Conservation (phyloP, 768 basidiomycete genomes). For the Hemileccinum impolitum region DNA sequence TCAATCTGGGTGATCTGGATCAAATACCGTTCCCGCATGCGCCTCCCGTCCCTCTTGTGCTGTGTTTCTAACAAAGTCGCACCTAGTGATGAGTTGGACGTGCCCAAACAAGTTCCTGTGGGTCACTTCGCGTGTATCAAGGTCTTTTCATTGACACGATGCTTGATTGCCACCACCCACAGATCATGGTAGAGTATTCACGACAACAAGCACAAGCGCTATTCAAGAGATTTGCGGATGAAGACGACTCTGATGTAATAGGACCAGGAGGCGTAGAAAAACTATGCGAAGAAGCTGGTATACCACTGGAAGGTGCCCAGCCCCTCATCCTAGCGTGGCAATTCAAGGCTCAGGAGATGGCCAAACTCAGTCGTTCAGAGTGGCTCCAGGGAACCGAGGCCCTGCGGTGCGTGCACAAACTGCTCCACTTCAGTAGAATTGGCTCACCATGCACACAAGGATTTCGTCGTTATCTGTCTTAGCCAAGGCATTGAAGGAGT, state of each 20-base stretch:
- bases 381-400: constrained; percentile 59
- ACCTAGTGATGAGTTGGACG: constrained; percentile 47
- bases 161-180: background rate
- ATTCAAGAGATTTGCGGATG: constrained; percentile 64
- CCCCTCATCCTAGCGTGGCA: constrained; percentile 79
- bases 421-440: background rate
- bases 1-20: constrained; percentile 22
- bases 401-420: constrained; percentile 38
- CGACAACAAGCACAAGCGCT: constrained; percentile 48
- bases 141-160: background rate
- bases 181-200: constrained; percentile 40
- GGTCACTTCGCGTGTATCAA: constrained; percentile 14
- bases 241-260: constrained; percentile 47
- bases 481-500: constrained; percentile 50
- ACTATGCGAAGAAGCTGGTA: constrained; percentile 65
- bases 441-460: constrained; percentile 29
- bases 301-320: constrained; percentile 68
- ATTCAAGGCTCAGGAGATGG: constrained; percentile 67
- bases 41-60: constrained; percentile 57
- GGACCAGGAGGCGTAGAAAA: constrained; percentile 70
- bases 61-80: constrained; percentile 55
- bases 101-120: constrained; percentile 30
- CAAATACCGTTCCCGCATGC: constrained; percentile 46
- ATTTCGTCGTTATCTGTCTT: constrained; percentile 50
- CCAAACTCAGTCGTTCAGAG: constrained; percentile 61